Conservation (phyloP, 1,284 basidiomycete species). For the Takashimella tepidaria region DNA sequence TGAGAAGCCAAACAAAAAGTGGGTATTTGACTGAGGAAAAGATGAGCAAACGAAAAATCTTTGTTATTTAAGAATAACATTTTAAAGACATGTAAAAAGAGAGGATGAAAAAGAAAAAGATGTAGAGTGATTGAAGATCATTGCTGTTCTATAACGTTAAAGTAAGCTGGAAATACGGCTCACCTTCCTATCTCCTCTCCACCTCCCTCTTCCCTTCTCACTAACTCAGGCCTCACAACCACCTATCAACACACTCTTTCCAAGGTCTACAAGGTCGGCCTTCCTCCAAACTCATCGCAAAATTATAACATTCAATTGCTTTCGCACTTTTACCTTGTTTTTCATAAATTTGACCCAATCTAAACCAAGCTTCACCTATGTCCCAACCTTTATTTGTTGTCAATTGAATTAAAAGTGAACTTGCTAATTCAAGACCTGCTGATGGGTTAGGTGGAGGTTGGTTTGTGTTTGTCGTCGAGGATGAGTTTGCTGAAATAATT, state of each 20-base stretch:
- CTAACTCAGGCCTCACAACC: conserved; percentile 21
- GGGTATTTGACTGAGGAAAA: too few species aligned
- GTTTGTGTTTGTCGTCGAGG: neutral
- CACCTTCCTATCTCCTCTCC: too few species aligned
- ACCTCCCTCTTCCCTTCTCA: neutral
- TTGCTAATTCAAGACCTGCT: conserved; percentile 63
- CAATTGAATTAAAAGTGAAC: conserved; percentile 55
- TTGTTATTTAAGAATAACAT: too few species aligned
- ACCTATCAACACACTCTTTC: conserved; percentile 31
- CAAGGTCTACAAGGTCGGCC: conserved; percentile 44
- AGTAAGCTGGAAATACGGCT: too few species aligned
- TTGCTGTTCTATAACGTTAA: too few species aligned
- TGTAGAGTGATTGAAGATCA: too few species aligned
- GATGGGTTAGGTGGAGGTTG: conserved; percentile 71
- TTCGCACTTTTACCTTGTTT: conserved; percentile 63
- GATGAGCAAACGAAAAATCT: too few species aligned
- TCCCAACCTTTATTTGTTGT: conserved; percentile 66
- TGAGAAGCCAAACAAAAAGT: too few species aligned
- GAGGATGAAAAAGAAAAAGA: too few species aligned
- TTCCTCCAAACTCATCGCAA: conserved; percentile 68
- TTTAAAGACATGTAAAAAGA: too few species aligned
- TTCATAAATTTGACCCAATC: conserved; percentile 71
- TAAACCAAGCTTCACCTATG: conserved; percentile 86
- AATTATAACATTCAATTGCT: conserved; percentile 68
- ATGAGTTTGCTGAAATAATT: neutral